These are phyloP conservation scores for Galeopsis tetrahit DNA, from an alignment of 257 asterid species.

Conservation along the genomic window DNA sequence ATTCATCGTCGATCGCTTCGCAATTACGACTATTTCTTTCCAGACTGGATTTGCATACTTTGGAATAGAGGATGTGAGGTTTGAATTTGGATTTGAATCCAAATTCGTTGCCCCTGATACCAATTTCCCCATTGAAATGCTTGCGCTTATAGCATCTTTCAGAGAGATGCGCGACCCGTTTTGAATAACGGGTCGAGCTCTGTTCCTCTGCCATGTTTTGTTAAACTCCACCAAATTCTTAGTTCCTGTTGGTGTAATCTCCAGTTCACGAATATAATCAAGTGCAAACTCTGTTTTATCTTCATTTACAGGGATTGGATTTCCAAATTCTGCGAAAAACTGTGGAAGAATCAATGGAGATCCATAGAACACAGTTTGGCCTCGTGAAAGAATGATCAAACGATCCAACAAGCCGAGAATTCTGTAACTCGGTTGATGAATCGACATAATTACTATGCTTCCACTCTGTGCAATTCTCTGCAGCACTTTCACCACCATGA, in stretches of 20 bases:
- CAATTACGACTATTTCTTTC: constrained; percentile 57
- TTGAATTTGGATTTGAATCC: constrained; percentile 27
- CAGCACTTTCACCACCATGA: constrained; percentile 61
- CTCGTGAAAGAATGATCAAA: constrained; percentile 55
- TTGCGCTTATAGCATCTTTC: constrained; percentile 58
- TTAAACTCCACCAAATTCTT: constrained; percentile 44
- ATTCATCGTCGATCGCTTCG: constrained; percentile 50
- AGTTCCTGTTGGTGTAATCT: constrained; percentile 37
- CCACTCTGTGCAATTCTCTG: constrained; percentile 62
- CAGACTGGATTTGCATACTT: constrained; percentile 54
- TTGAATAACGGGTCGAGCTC: not conserved
- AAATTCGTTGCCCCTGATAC: constrained; percentile 49
- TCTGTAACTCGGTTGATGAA: constrained; percentile 66
- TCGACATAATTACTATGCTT: constrained; percentile 58
- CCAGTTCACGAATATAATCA: constrained; percentile 59
- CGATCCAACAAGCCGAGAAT: constrained; percentile 52
- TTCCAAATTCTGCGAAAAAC: constrained; percentile 50
- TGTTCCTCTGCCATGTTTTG: constrained; percentile 43
- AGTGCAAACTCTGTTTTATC: constrained; percentile 61
- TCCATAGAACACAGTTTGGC: constrained; percentile 55
- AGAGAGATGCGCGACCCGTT: constrained; percentile 32
- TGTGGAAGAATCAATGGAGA: constrained; percentile 40
- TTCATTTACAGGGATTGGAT: constrained; percentile 51
- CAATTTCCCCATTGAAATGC: constrained; percentile 59
- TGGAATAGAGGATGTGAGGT: constrained; percentile 46